Percentiles rank a stretch among this genome's conserved stretches.
These are phyloP conservation scores for Annulohypoxylon maeteangense DNA, from an alignment of 495 filamentous ascomycete genomes.

Conservation along the genomic window DNA sequence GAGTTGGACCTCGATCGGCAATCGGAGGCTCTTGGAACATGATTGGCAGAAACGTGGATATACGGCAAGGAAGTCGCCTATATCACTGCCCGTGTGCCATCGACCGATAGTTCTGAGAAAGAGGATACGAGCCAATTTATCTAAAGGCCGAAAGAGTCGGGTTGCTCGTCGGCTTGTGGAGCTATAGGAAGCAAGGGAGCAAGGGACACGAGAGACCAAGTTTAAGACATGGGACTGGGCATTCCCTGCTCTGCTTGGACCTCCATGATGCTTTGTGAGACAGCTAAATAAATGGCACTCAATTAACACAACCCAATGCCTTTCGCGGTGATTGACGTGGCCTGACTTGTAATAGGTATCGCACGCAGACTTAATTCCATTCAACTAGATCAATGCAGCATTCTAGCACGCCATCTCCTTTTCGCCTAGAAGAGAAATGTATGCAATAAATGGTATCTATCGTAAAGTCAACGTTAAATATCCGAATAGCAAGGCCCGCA, in stretches of 20 bases:
- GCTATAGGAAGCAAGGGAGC: background rate
- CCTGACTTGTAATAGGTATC: no score
- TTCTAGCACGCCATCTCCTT: background rate
- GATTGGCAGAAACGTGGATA: no score
- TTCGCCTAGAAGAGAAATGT: constrained; percentile 3
- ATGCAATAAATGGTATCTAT: constrained; percentile 37
- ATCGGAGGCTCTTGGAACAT: no score
- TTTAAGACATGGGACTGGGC: background rate
- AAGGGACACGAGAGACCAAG: background rate
- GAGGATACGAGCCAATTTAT: no score
- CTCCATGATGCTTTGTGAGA: background rate
- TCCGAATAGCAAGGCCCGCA: background rate
- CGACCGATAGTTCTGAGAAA: no score
- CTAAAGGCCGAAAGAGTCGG: no score
- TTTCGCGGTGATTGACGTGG: no score
- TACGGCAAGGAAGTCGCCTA: no score
- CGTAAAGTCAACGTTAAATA: constrained; percentile 14
- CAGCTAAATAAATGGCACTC: background rate
- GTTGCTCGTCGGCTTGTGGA: background rate
- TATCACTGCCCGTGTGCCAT: no score
- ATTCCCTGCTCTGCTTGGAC: no score
- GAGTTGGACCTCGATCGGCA: no score
- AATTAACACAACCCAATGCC: no score
- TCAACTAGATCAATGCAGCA: background rate
- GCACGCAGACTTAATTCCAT: background rate